A percentile compares a stretch with the other conserved stretches of the same genome.
phyloP scores from a whole-genome alignment of 805 yeast species.

The Candida hungchunana region DNA sequence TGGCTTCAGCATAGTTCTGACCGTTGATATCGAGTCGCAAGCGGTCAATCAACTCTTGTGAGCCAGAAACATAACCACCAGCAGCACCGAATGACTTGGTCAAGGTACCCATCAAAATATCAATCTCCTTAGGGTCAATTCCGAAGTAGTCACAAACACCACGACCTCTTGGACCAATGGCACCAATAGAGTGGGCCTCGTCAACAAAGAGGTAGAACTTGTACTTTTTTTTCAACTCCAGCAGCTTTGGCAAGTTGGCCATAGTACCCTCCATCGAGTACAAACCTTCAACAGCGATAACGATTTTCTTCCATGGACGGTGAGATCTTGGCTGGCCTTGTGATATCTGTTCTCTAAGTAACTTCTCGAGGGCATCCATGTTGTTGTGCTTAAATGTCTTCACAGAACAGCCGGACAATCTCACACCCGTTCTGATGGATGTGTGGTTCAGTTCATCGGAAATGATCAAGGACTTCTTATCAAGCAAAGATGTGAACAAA shows the following conservation, averaged over 20 bases:
- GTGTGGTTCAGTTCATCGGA: conserved; percentile 96
- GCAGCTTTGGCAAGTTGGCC: conserved; percentile 62
- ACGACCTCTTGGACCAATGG: conserved; percentile 91
- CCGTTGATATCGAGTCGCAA: conserved; percentile 71
- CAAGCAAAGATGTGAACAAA: conserved; percentile 76
- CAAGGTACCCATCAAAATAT: conserved; percentile 93
- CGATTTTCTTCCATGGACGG: conserved; percentile 90
- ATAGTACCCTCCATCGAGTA: conserved; percentile 81
- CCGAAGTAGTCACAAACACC: conserved; percentile 95
- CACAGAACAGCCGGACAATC: conserved; percentile 89
- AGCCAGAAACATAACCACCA: conserved; percentile 94
- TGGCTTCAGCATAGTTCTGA: conserved; percentile 74
- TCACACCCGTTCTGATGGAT: conserved; percentile 90
- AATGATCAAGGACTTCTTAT: conserved; percentile 83
- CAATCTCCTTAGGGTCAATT: conserved; percentile 70
- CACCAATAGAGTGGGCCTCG: conserved; percentile 98
- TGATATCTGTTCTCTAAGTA: conserved; percentile 67
- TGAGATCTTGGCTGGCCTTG: conserved; percentile 66
- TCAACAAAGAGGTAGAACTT: conserved; percentile 89
- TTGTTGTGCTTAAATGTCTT: conserved; percentile 91
- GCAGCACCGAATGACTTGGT: conserved; percentile 98
- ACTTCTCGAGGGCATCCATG: conserved; percentile 70
- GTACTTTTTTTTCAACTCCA: conserved; percentile 79
- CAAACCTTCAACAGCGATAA: conserved; percentile 87
- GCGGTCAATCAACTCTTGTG: conserved; percentile 62